phyloP scores from a whole-genome alignment of 371 early-diverging fungal genomes.

The Phascolomyces articulosus region DNA sequence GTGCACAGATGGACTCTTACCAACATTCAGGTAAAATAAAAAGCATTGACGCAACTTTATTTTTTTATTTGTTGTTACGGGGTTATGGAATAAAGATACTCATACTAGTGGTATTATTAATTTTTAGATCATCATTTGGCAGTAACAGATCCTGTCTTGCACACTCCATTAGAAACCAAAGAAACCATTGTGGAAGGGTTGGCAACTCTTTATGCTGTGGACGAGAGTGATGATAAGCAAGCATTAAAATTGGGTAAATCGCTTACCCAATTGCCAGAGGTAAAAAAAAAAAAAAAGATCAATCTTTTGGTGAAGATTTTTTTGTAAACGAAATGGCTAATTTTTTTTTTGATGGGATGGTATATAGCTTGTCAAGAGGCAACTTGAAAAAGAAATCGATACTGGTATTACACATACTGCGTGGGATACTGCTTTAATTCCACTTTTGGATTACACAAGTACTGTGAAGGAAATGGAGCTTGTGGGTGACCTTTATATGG shows the following conservation, averaged over 20 bases:
- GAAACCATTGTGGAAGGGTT: conserved; percentile 71
- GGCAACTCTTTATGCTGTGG: conserved; percentile 74
- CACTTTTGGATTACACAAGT: conserved; percentile 60
- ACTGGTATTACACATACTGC: conserved; percentile 10
- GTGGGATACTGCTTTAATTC: conserved; percentile 51
- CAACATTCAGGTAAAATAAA: conserved; percentile 13
- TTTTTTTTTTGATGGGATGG: background rate
- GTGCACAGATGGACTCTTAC: conserved; percentile 33
- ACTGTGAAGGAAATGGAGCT: conserved; percentile 58
- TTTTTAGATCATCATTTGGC: conserved; percentile 24
- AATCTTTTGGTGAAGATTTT: too few relatives aligned
- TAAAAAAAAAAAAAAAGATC: conserved; percentile 14
- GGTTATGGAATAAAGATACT: too few relatives aligned
- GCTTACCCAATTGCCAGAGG: conserved; percentile 58
- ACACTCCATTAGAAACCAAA: conserved; percentile 54
- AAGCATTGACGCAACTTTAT: background rate
- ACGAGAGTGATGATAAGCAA: conserved; percentile 57
- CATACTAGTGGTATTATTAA: background rate
- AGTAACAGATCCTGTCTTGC: conserved; percentile 32
- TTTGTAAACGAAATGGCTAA: too few relatives aligned
- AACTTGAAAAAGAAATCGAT: conserved; percentile 17
- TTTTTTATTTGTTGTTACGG: too few relatives aligned
- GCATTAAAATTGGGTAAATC: conserved; percentile 54
- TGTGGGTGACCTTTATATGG: conserved; percentile 41
- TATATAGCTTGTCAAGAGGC: conserved; percentile 25